A percentile compares a stretch with the other conserved stretches of the same genome.
These are phyloP conservation scores for Physcia stellaris DNA, from an alignment of 495 filamentous ascomycete genomes.

Conservation along the genomic window DNA sequence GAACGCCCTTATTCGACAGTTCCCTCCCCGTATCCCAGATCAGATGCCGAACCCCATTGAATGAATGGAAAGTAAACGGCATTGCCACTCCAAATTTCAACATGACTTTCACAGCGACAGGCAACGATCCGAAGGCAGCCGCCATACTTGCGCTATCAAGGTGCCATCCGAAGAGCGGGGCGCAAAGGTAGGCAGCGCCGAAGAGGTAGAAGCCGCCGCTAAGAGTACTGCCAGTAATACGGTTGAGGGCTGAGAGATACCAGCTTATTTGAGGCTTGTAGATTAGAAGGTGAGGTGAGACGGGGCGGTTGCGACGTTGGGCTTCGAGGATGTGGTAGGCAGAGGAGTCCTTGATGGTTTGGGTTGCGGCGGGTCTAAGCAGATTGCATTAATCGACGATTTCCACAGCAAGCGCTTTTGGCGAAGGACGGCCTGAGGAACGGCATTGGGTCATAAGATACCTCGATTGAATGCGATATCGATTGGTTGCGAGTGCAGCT, in stretches of 20 bases:
- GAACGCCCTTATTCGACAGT: constrained; percentile 57
- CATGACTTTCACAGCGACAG: constrained; percentile 50
- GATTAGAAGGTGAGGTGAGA: constrained; percentile 78
- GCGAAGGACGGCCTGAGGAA: neutral
- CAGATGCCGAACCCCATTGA: constrained; percentile 88
- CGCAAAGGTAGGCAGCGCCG: constrained; percentile 66
- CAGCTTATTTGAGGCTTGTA: constrained; percentile 85
- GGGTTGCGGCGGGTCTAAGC: constrained; percentile 41
- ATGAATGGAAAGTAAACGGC: constrained; percentile 75
- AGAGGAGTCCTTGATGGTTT: constrained; percentile 43
- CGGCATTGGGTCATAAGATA: constrained; percentile 17
- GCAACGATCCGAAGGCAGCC: constrained; percentile 61
- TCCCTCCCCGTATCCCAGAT: constrained; percentile 63
- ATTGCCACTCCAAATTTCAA: constrained; percentile 61
- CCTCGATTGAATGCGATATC: constrained; percentile 38
- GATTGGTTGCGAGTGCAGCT: constrained; percentile 34
- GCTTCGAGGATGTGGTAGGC: constrained; percentile 58
- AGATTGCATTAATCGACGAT: constrained; percentile 3
- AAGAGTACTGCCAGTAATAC: constrained; percentile 64
- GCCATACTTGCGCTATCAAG: constrained; percentile 69
- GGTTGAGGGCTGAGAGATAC: constrained; percentile 59
- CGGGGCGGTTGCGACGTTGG: constrained; percentile 75
- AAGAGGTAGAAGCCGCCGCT: constrained; percentile 73
- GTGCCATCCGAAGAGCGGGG: constrained; percentile 72
- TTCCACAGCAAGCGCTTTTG: neutral